Evolutionary conservation across 1,139 yeast genomes (phyloP).

Genomic region (Protomyces arabidopsidicola): DNA sequence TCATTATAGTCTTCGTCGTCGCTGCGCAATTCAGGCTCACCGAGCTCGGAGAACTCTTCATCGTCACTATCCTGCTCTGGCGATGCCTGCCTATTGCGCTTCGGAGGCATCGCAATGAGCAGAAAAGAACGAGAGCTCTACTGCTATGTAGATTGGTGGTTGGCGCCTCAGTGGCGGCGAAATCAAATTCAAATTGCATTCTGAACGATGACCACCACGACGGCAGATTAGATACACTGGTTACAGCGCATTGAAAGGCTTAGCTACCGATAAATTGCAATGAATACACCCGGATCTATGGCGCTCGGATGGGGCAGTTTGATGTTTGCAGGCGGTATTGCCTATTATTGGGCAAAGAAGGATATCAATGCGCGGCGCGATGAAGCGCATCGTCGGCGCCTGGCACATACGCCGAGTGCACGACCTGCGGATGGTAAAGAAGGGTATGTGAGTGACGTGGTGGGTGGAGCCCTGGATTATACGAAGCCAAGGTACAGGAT

Average conservation of each 20-base stretch:
- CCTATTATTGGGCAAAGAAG: slow-evolving; percentile 25
- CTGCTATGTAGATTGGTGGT: too few relatives aligned
- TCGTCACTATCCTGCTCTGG: background rate
- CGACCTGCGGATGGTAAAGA: background rate
- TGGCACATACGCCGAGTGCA: slow-evolving; percentile 20
- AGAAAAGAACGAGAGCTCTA: too few relatives aligned
- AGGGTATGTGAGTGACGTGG: background rate
- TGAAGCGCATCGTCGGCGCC: slow-evolving; percentile 11
- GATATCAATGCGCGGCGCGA: slow-evolving; percentile 25
- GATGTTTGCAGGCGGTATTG: slow-evolving; percentile 20
- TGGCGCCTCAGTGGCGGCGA: too few relatives aligned
- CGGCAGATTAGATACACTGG: too few relatives aligned
- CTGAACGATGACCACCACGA: too few relatives aligned
- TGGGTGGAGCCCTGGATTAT: background rate
- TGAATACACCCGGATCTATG: slow-evolving; percentile 26
- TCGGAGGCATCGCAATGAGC: background rate
- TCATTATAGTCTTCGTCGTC: slow-evolving; percentile 11
- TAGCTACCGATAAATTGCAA: background rate
- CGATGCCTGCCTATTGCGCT: background rate
- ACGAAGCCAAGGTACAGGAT: slow-evolving; percentile 8
- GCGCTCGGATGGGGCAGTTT: slow-evolving; percentile 25
- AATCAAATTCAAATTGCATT: too few relatives aligned
- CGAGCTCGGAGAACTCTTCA: slow-evolving; percentile 15
- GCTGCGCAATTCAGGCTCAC: slow-evolving; percentile 20
- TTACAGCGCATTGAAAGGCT: too few relatives aligned